Base-by-base conservation (phyloP, 805 yeast species). In the Candida ascalaphidarum region DNA sequence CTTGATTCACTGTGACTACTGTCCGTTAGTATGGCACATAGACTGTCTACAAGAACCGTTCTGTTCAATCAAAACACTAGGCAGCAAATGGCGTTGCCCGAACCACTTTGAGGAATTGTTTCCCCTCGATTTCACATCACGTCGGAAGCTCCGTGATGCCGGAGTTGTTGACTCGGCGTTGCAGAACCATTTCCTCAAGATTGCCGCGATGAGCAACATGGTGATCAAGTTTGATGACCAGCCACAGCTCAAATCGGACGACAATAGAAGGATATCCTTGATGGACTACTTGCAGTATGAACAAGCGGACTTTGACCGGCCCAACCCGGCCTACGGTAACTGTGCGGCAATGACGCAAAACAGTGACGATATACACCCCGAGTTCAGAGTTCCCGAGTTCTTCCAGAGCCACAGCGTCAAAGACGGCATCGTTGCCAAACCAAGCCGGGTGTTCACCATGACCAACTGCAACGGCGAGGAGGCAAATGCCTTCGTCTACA, bases 1-100 rank as follows among this genome's bases (percentile, higher is more conserved):
- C 20, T 62, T 88, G 12, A 69, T 77, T 11, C 73, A 71, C 32
- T 88, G 97, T 52, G 96, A 85, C 44, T 81, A 78, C 44, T 88
- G 97, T 52, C 64, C 79, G 0, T 60, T 81, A 3, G 69, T 77
- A 11, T 88, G 94, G 94, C 97, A 88, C 55, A 53, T 88, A 26
- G 96, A 89, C 53, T 88, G 97, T 52, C 53, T 88, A 11, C 64
- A 69, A 28, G 81, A 83, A 1, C 94, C 95, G 1, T 57, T 84
- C 40, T 66, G 83, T 11, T 63, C 79, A 5, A 72, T 79, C 12
- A 83, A 84, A 43, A 75, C 79, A 22, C 48, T 82, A 24, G 94
- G 92, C 2, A 64, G 65, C 25, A 82, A 78, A 50, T 89, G 96
- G 97, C 77, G 73, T 57, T 92, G 95, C 52, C 97, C 96, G 2